Percentiles rank a stretch among this genome's conserved stretches.
These are phyloP conservation scores for Botrytis fragariae DNA, from an alignment of 2,329 filamentous ascomycete species.

Conservation along the genomic window DNA sequence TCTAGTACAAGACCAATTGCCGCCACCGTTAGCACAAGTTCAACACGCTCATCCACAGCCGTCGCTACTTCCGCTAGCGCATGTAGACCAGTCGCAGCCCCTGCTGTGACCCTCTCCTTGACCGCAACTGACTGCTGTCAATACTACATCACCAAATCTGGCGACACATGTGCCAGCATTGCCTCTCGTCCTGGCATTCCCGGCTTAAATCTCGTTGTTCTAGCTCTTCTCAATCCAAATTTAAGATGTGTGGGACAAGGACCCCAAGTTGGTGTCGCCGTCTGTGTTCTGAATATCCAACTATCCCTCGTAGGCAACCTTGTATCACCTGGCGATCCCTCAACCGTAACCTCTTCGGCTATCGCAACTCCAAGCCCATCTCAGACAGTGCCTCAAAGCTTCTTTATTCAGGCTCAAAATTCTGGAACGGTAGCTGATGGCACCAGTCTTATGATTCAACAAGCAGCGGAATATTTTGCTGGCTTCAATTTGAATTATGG, in stretches of 20 bases:
- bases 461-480: slow-evolving; percentile 3
- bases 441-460: neutral
- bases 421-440: neutral
- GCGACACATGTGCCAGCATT: slow-evolving; percentile 9
- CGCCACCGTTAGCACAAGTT: neutral
- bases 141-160: neutral
- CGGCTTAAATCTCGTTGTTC: neutral
- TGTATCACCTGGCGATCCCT: neutral
- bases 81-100: neutral
- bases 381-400: neutral
- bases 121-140: neutral
- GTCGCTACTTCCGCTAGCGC: neutral
- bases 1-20: neutral
- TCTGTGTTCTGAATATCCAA: neutral
- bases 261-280: neutral
- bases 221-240: neutral
- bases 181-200: neutral
- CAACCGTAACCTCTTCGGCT: neutral
- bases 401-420: neutral
- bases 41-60: neutral
- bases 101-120: neutral
- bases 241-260: neutral
- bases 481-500: neutral
- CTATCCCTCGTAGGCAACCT: neutral
- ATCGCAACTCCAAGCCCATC: neutral